These are phyloP conservation scores for Backusella australiensis DNA, from an alignment of 192 early-diverging fungal genomes.

Conservation along the genomic window DNA sequence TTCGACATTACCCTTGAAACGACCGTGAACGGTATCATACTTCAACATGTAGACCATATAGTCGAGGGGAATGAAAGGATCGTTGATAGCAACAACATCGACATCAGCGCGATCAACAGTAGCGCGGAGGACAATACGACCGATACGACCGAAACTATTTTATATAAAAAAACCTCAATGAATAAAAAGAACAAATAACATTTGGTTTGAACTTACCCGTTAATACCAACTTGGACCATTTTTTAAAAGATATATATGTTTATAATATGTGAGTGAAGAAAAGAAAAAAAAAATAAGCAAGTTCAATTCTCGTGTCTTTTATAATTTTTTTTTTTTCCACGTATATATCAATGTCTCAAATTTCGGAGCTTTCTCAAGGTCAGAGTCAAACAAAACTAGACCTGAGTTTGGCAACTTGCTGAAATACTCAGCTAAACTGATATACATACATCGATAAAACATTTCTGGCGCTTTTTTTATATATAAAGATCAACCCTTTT, in stretches of 20 bases:
- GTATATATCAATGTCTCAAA: not conserved
- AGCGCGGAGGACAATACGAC: constrained; percentile 94
- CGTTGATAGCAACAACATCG: constrained; percentile 92
- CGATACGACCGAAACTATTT: constrained; percentile 83
- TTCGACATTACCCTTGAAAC: constrained; percentile 46
- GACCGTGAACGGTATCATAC: constrained; percentile 93
- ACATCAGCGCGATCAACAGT: constrained; percentile 70
- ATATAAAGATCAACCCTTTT: not conserved
- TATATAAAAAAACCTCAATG: no score
- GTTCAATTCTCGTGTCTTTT: not conserved
- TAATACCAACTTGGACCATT: no score
- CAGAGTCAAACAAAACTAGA: not conserved
- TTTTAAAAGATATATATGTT: no score
- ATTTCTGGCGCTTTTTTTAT: not conserved
- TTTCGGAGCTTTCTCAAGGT: not conserved
- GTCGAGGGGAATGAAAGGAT: constrained; percentile 93
- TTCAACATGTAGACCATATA: constrained; percentile 99
- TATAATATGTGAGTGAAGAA: no score
- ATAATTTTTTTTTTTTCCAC: not conserved
- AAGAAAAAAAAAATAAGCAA: no score
- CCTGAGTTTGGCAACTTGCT: not conserved
- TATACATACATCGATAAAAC: not conserved
- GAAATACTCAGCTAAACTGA: not conserved
- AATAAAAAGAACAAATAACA: no score
- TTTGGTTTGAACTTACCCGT: constrained; percentile 9